These are phyloP conservation scores for Allium sativum DNA, from an alignment of 106 monocot genomes.

Conservation along the genomic window DNA sequence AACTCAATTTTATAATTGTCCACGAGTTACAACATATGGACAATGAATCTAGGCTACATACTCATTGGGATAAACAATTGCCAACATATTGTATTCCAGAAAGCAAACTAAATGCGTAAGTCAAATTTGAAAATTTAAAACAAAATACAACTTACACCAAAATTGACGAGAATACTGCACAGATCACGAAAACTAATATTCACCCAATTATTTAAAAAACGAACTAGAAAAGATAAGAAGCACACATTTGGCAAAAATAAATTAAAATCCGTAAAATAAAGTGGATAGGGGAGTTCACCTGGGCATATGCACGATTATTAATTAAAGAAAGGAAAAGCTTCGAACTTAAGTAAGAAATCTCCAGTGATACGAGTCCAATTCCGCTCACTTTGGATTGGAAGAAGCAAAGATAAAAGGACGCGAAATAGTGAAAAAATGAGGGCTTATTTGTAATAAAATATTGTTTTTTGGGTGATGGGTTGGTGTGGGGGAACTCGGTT, in stretches of 20 bases:
- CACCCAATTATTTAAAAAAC: neutral
- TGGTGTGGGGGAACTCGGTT: neutral
- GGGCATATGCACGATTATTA: conserved; percentile 3
- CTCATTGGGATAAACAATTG: neutral
- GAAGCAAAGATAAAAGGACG: neutral
- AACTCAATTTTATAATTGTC: neutral
- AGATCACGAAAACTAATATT: neutral
- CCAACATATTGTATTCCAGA: neutral
- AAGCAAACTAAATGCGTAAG: neutral
- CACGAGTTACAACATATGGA: neutral
- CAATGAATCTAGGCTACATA: conserved; percentile 6
- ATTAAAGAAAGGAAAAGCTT: neutral
- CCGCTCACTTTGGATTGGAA: neutral
- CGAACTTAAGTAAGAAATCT: conserved; percentile 5
- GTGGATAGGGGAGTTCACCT: conserved; percentile 5
- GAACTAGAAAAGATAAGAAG: neutral
- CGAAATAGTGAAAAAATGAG: neutral
- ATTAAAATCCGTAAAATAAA: neutral
- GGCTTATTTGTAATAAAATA: neutral
- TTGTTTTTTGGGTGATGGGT: neutral
- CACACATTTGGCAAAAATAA: neutral
- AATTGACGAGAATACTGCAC: neutral
- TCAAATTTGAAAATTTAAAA: neutral
- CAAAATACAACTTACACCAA: neutral
- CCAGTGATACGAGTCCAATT: neutral